Base-by-base conservation (phyloP, 2,329 filamentous ascomycete species). In the Cytospora chrysosperma region DNA sequence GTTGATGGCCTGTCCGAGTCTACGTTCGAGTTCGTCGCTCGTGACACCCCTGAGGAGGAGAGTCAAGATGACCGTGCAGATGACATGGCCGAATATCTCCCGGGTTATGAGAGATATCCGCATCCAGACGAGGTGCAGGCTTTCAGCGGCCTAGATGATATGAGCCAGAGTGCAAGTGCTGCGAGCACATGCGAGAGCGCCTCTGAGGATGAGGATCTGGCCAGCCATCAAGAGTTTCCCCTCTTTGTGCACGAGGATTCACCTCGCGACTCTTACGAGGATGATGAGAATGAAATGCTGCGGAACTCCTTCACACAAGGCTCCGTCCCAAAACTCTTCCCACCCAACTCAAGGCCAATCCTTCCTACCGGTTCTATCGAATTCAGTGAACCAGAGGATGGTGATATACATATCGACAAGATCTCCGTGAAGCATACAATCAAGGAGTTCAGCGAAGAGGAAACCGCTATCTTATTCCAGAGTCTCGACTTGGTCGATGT, bases 1-100 rank as follows among this genome's bases (percentile, higher is more conserved):
- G 78, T 81, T 67, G 80, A 82, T 72, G 85, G 76, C 69, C 71
- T 86, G 70, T 74, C 78, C 70, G 84, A 85, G 69, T 84, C 84
- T 61, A 77, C 82, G 64, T 87, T 83, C 72, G 84, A 86, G 70
- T 75, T 87, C 55, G 81, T 87, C 71, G 50, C 57, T 32, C 61
- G 61, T 32, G 76, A 77, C 61, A 77, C 76, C 68, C 81, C 79
- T 61, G 84, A 86, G 67, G 80, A 77, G 66, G 82, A 84, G 70
- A 82, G 80, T 67, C 80, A 84, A 68, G 81, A 83, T 61, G 81
- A 75, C 58, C 75, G 75, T 62, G 75, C 57, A 21, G 58, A 58
- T 28, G 58, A 61, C 55, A 64, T 66, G 50, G 64, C 61, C 24
- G 64, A 66, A 32, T 63, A 54, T n/a, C 62, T 64, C 49, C 58